Evolutionary conservation across 1,284 basidiomycete genomes (phyloP), one percentile per base, ranked within the genome.

Genomic region (Athelia psychrophila): DNA sequence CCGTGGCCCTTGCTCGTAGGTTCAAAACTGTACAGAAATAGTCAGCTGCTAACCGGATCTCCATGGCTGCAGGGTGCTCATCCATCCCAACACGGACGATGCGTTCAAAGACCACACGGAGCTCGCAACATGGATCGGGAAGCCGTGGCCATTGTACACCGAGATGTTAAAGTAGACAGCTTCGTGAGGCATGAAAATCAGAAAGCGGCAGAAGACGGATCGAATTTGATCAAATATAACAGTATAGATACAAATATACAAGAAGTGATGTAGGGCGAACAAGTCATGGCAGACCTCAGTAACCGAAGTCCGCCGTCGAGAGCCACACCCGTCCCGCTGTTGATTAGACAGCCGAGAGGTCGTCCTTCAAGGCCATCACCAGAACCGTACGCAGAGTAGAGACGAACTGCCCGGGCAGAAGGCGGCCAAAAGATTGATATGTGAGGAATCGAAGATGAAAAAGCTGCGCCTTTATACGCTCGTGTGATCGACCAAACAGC

Each of bases 1-100:
- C 60, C 76, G 84, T 1, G 86, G 85, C 2, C 82, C 83, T 1
- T 81, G 80, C 69, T 84, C 83, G 84, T 85, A 61, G 51, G 83
- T 78, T 23, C 32, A n/a, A 44, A 22, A 22, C 35, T 18, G 19
- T 9, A 20, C 12, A 50, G 38, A 20, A 6, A 51, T n/a, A 40
- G 52, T 35, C 24, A 18, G 46, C 35, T 51, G 36, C 48, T 48
- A 33, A 13, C 47, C 33, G 23, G 46, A 49, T 44, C 38, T 47
- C 50, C 50, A 30, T 49, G 30, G 36, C 44, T 30, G 5, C 58
- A 87, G 86, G 19, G 86, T 89, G 5, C 72, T 88, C 12, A 71
- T 90, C 54, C 86, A 91, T 65, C 88, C 88, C 0, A 89, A 91
- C 66, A 90, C 88, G 3, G 72, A 75, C 27, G 70, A 88, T 56